Conservation (phyloP, 306 rosid genomes). For the Rubus idaeus region DNA sequence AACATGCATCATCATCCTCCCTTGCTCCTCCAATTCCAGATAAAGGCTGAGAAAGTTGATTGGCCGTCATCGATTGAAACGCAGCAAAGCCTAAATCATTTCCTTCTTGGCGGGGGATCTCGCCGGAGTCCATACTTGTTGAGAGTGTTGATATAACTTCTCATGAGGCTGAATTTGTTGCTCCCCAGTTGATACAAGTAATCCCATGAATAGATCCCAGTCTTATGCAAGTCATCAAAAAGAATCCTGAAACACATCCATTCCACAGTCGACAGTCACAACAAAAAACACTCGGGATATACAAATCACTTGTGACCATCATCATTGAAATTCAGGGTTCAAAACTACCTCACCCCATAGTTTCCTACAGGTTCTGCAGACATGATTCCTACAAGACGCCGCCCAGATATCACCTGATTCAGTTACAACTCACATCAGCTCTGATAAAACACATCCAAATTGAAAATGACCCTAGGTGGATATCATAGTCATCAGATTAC, state of each 20-base stretch:
- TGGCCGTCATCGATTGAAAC: not conserved
- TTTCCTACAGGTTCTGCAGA: conserved; percentile 83
- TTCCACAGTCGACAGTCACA: not conserved
- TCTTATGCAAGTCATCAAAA: conserved; percentile 89
- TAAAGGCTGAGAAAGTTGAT: not conserved
- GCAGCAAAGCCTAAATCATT: conserved; percentile 37
- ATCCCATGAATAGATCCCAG: conserved; percentile 88
- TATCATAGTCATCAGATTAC: not conserved
- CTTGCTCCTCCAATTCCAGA: not conserved
- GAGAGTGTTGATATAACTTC: conserved; percentile 58
- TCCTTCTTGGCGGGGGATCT: conserved; percentile 62
- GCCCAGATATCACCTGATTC: conserved; percentile 66
- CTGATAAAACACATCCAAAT: not conserved
- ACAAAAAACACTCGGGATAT: not conserved
- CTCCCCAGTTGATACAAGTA: conserved; percentile 69
- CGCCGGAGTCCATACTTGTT: conserved; percentile 74
- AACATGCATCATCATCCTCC: not conserved
- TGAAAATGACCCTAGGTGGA: too few relatives aligned
- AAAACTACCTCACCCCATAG: conserved; percentile 88
- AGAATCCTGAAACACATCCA: conserved; percentile 51
- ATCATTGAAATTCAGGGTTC: conserved; percentile 13
- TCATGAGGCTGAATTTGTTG: conserved; percentile 71
- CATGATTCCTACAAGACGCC: conserved; percentile 79
- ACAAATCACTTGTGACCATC: not conserved
- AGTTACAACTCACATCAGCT: too few relatives aligned